phyloP scores from a whole-genome alignment of 345 rosid species.

The Corchorus capsularis region DNA sequence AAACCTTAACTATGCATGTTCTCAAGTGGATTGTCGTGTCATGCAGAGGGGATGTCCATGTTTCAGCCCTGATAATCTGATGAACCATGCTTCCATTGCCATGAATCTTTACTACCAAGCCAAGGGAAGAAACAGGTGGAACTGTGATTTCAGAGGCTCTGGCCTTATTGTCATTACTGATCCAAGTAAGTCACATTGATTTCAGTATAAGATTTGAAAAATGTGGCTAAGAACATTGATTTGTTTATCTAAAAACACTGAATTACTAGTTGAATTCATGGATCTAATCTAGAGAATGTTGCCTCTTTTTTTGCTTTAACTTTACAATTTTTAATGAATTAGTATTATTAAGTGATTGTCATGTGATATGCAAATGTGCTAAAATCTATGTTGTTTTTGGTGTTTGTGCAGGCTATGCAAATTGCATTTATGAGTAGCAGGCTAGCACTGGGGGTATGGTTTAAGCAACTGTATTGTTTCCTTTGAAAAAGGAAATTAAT shows the following conservation, averaged over 20 bases:
- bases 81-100: conserved; percentile 66
- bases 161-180: conserved; percentile 58
- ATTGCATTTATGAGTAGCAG: conserved; percentile 44
- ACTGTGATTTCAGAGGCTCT: conserved; percentile 62
- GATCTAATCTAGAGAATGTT: background rate
- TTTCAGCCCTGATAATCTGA: conserved; percentile 47
- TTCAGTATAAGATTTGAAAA: background rate
- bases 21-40: conserved; percentile 55
- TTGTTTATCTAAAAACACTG: background rate
- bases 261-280: background rate
- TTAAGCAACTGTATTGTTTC: background rate
- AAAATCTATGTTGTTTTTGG: background rate
- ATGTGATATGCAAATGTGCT: background rate
- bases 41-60: conserved; percentile 55
- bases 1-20: conserved; percentile 60
- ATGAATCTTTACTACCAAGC: conserved; percentile 79
- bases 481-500: background rate
- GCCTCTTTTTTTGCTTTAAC: background rate
- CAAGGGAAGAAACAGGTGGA: conserved; percentile 63
- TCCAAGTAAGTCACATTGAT: conserved; percentile 46
- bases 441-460: background rate
- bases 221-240: background rate
- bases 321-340: background rate
- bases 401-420: conserved; percentile 49
- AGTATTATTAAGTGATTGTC: background rate